Conservation (phyloP, 2,329 filamentous ascomycete species). For the Alternaria sp. region DNA sequence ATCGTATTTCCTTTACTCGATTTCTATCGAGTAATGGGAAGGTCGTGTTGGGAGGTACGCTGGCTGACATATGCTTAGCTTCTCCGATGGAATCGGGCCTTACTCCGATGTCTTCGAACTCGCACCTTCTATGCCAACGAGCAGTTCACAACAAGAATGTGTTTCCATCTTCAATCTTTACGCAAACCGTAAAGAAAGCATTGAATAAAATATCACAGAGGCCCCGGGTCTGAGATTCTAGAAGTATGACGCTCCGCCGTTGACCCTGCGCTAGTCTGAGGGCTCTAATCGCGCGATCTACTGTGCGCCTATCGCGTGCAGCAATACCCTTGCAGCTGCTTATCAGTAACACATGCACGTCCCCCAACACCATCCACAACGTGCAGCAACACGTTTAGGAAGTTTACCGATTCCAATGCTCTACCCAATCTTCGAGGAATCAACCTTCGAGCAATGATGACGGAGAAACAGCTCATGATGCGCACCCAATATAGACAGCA, state of each 20-base stretch:
- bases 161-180: background rate
- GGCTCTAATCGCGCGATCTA: conserved; percentile 33
- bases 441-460: background rate
- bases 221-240: conserved; percentile 2
- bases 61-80: conserved; percentile 35
- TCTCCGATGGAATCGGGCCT: conserved; percentile 5
- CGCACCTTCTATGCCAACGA: background rate
- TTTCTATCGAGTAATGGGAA: conserved; percentile 43
- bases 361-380: conserved; percentile 7
- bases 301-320: conserved; percentile 11
- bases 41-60: conserved; percentile 32
- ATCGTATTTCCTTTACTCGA: conserved; percentile 43
- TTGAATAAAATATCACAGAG: background rate
- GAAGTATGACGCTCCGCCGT: conserved; percentile 28
- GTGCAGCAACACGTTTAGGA: conserved; percentile 1
- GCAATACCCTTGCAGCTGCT: conserved; percentile 21
- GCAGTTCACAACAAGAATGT: background rate
- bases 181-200: background rate
- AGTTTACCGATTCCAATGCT: background rate
- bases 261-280: conserved; percentile 39
- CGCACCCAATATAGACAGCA: background rate
- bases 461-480: background rate
- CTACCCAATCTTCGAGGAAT: background rate
- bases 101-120: conserved; percentile 1
- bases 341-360: conserved; percentile 30